These are phyloP conservation scores for Wickerhamiella azyma DNA, from an alignment of 805 yeast species.

Conservation along the genomic window DNA sequence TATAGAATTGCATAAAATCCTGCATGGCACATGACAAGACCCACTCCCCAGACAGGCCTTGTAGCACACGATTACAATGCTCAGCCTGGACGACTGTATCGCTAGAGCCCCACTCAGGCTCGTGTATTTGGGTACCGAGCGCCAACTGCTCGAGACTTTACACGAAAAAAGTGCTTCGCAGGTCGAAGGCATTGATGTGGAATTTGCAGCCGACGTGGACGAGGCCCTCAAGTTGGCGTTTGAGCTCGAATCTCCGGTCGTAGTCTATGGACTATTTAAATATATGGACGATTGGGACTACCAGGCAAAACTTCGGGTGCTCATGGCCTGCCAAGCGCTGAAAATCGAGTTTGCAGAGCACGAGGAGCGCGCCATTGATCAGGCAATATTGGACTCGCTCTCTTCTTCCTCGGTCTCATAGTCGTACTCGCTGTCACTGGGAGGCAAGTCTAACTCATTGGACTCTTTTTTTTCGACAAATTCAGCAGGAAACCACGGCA, in stretches of 20 bases:
- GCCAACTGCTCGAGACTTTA: neutral
- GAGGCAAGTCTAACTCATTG: conserved; percentile 18
- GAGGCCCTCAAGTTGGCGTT: neutral
- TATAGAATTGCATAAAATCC: too few species aligned
- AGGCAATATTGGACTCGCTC: neutral
- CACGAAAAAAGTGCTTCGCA: neutral
- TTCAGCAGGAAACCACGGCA: conserved; percentile 25
- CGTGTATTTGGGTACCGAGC: neutral
- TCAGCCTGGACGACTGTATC: neutral
- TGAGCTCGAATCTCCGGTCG: neutral
- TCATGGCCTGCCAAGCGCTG: neutral
- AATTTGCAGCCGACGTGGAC: neutral
- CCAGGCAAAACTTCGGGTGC: neutral
- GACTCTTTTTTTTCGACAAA: conserved; percentile 16
- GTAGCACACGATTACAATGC: neutral
- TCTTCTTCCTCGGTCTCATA: conserved; percentile 15
- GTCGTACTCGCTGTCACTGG: conserved; percentile 19
- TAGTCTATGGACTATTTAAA: neutral
- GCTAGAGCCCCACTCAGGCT: neutral
- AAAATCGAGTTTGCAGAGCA: neutral
- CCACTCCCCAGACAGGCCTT: too few species aligned
- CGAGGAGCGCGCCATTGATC: neutral
- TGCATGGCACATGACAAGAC: too few species aligned
- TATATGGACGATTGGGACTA: neutral
- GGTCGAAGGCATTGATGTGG: neutral